Conservation (phyloP, 306 rosid species). For the Pueraria montana region DNA sequence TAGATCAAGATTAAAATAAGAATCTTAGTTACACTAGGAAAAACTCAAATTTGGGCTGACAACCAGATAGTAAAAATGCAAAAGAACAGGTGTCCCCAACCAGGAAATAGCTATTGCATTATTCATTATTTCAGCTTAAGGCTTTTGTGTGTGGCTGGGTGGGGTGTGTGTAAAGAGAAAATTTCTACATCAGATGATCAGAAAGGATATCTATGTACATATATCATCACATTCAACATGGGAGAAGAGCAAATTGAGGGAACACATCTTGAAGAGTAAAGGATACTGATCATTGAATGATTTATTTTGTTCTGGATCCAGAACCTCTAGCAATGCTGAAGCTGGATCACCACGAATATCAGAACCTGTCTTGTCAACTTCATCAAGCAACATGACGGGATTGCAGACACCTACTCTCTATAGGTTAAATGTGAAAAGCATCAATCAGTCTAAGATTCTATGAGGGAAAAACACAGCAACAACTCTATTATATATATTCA, state of each 20-base stretch:
- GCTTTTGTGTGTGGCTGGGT: not conserved
- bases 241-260: constrained; percentile 4
- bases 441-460: constrained; percentile 23
- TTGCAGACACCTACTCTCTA: constrained; percentile 92
- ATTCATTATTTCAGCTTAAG: constrained; percentile 21
- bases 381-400: constrained; percentile 98
- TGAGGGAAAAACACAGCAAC: not conserved
- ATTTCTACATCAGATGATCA: not conserved
- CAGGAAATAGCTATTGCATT: constrained; percentile 34
- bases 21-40: constrained; percentile 5
- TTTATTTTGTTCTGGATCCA: constrained; percentile 96
- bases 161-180: not conserved
- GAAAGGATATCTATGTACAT: constrained; percentile 10
- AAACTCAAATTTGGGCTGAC: constrained; percentile 25
- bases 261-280: constrained; percentile 42
- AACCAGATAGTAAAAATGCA: constrained; percentile 41
- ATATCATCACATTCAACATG: constrained; percentile 14
- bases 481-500: constrained; percentile 13
- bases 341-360: constrained; percentile 99
- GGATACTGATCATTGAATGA: constrained; percentile 99
- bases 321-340: constrained; percentile 98
- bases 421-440: constrained; percentile 46
- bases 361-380: constrained; percentile 98
- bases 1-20: constrained; percentile 36
- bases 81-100: constrained; percentile 15